phyloP scores from a whole-genome alignment of 306 rosid species.

The Begonia loranthoides region DNA sequence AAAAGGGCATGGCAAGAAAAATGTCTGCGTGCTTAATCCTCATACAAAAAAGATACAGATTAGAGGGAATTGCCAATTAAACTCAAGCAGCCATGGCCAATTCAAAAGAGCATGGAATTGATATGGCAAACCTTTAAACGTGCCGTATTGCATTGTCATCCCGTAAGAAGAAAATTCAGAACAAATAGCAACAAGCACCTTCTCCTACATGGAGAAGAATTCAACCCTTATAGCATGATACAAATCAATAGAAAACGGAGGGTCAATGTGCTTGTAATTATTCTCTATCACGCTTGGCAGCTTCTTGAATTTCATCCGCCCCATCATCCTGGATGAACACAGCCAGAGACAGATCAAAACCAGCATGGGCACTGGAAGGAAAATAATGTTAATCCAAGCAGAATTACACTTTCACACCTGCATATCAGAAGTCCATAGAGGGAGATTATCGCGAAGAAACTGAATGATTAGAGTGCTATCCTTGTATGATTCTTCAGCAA shows the following conservation, averaged over 20 bases:
- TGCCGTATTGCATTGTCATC: too few relatives aligned
- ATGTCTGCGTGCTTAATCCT: too few relatives aligned
- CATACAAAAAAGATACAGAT: too few relatives aligned
- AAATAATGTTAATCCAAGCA: background rate
- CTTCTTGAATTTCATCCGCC: constrained; percentile 83
- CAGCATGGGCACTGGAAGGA: background rate
- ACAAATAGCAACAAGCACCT: constrained; percentile 4
- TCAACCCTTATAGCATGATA: constrained; percentile 24
- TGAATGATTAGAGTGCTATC: constrained; percentile 99
- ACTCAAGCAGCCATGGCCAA: too few relatives aligned
- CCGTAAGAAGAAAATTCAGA: too few relatives aligned
- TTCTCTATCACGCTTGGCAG: constrained; percentile 51
- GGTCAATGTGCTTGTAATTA: constrained; percentile 33
- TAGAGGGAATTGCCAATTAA: too few relatives aligned
- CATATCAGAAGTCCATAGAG: constrained; percentile 99
- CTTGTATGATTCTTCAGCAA: constrained; percentile 97
- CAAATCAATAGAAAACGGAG: constrained; percentile 6
- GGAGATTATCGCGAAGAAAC: constrained; percentile 96
- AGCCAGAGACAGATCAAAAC: background rate
- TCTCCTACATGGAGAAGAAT: constrained; percentile 79
- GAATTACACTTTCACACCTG: constrained; percentile 39
- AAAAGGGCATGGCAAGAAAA: too few relatives aligned
- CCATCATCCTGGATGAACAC: constrained; percentile 74
- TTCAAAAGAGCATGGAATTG: too few relatives aligned
- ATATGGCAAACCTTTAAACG: too few relatives aligned